Evolutionary conservation across 257 asterid species (phyloP).

Genomic region (Salvia hispanica): DNA sequence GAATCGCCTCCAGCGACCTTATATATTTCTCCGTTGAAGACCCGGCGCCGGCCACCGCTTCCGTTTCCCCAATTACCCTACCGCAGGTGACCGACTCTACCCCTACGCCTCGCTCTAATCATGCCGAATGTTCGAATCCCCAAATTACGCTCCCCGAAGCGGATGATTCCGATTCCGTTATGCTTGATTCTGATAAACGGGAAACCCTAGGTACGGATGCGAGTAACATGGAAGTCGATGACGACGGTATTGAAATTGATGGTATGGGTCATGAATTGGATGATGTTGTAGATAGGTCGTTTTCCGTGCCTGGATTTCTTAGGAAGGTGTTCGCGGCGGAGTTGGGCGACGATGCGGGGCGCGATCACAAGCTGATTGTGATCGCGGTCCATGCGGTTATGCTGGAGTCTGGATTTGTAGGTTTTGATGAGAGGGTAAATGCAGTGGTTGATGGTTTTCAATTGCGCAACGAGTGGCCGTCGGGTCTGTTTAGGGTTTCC

Average conservation of each 20-base stretch:
- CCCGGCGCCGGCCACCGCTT: neutral
- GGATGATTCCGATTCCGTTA: constrained; percentile 20
- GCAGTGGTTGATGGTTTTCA: constrained; percentile 40
- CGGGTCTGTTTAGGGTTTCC: constrained; percentile 38
- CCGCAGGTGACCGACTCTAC: constrained; percentile 9
- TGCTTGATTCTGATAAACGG: constrained; percentile 21
- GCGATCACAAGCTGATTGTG: constrained; percentile 56
- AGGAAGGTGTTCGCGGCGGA: constrained; percentile 73
- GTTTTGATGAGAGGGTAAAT: constrained; percentile 48
- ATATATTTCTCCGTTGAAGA: constrained; percentile 53
- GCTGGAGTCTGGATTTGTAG: constrained; percentile 74
- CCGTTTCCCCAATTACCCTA: constrained; percentile 9
- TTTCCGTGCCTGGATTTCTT: constrained; percentile 79
- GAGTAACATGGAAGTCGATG: constrained; percentile 44
- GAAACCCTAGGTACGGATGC: constrained; percentile 20
- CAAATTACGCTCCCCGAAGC: constrained; percentile 5
- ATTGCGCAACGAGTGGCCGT: constrained; percentile 47
- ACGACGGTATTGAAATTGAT: constrained; percentile 23
- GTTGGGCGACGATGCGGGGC: constrained; percentile 52
- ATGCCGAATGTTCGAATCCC: constrained; percentile 24
- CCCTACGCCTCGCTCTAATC: constrained; percentile 5
- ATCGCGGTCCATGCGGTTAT: constrained; percentile 83
- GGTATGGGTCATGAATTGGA: constrained; percentile 22
- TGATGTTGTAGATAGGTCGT: constrained; percentile 41
- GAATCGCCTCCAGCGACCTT: constrained; percentile 75